Evolutionary conservation across 2,329 filamentous ascomycete genomes (phyloP).

Genomic region (Chaetomiaceae sp.): DNA sequence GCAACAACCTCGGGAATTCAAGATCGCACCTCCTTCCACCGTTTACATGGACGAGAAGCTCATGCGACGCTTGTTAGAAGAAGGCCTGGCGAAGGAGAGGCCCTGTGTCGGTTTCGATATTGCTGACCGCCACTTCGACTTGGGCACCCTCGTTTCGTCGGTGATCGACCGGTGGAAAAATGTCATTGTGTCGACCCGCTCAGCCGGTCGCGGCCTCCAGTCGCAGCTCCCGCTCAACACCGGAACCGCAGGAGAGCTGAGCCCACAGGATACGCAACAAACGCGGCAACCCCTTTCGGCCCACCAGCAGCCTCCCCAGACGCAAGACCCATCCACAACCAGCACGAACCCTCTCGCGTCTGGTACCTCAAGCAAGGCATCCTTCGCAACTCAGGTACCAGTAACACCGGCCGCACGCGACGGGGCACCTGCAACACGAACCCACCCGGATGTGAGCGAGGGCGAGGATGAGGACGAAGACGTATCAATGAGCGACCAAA

Average conservation of each 20-base stretch:
- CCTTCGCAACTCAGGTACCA: background rate
- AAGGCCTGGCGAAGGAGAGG: conserved; percentile 36
- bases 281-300: background rate
- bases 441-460: conserved; percentile 6
- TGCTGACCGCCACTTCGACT: conserved; percentile 48
- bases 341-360: conserved; percentile 7
- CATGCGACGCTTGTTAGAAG: conserved; percentile 43
- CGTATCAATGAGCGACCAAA: conserved; percentile 37
- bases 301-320: conserved; percentile 13
- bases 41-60: conserved; percentile 48
- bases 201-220: conserved; percentile 40
- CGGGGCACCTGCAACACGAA: conserved; percentile 17
- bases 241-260: conserved; percentile 4
- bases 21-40: conserved; percentile 46
- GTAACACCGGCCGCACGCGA: conserved; percentile 21
- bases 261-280: conserved; percentile 1
- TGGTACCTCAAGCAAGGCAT: background rate
- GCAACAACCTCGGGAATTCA: conserved; percentile 58
- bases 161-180: conserved; percentile 59
- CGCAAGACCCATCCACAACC: conserved; percentile 4
- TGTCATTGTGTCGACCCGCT: conserved; percentile 50
- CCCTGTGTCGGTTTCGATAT: conserved; percentile 42
- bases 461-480: conserved; percentile 36
- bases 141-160: conserved; percentile 47
- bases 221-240: conserved; percentile 46